Conservation (phyloP, 2,329 filamentous ascomycete genomes). For the Monilinia aucupariae region DNA sequence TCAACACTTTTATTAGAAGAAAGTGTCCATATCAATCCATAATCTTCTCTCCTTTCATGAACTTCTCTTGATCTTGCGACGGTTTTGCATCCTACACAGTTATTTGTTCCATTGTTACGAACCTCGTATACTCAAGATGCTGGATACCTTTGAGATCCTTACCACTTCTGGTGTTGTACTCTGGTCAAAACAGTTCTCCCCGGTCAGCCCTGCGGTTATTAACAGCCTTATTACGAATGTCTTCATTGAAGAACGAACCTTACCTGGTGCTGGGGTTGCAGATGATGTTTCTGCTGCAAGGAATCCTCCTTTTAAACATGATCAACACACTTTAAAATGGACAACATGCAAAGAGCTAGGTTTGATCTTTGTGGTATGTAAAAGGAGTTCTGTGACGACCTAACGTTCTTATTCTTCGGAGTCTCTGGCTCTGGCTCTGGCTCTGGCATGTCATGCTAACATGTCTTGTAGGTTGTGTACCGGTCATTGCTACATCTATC, state of each 20-base stretch:
- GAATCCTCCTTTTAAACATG: conserved; percentile 76
- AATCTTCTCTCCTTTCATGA: conserved; percentile 12
- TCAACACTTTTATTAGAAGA: not conserved
- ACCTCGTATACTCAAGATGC: conserved; percentile 49
- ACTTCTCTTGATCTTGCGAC: not conserved
- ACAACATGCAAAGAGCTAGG: conserved; percentile 87
- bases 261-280: conserved; percentile 50
- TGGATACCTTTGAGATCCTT: conserved; percentile 94
- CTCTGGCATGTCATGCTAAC: conserved; percentile 3
- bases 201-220: conserved; percentile 75
- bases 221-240: conserved; percentile 95
- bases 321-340: conserved; percentile 94
- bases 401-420: not conserved
- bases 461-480: conserved; percentile 71
- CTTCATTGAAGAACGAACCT: conserved; percentile 89
- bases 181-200: conserved; percentile 84
- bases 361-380: conserved; percentile 80
- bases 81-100: not conserved
- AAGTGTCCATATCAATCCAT: conserved; percentile 9
- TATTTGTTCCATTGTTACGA: not conserved
- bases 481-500: conserved; percentile 89
- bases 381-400: not conserved
- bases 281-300: conserved; percentile 55
- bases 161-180: conserved; percentile 95
- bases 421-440: not conserved